Evolutionary conservation across 176 grass and related monocot species (phyloP).

Genomic region (Canna indica): DNA sequence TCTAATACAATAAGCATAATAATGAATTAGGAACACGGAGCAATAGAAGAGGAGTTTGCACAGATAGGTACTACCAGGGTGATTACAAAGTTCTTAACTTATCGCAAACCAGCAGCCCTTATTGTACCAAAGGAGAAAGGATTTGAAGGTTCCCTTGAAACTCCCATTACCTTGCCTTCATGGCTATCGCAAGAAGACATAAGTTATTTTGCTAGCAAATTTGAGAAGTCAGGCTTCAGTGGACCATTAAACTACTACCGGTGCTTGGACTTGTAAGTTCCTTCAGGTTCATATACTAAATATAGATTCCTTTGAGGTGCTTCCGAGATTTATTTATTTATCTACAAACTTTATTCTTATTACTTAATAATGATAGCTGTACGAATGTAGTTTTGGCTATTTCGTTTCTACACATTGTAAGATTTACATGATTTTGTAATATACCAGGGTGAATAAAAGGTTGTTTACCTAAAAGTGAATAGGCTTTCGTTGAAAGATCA

Average conservation of each 20-base stretch:
- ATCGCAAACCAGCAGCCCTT: constrained; percentile 42
- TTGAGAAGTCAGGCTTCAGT: constrained; percentile 72
- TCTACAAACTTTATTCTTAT: neutral
- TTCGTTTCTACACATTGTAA: neutral
- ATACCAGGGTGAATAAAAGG: neutral
- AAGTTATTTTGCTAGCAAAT: constrained; percentile 57
- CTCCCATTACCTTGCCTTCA: constrained; percentile 44
- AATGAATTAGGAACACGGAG: constrained; percentile 41
- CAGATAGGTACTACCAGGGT: constrained; percentile 18
- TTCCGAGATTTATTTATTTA: neutral
- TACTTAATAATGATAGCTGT: neutral
- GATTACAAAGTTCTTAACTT: constrained; percentile 52
- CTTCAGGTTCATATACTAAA: neutral
- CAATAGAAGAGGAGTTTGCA: constrained; percentile 69
- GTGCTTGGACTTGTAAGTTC: constrained; percentile 69
- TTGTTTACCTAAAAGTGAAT: neutral
- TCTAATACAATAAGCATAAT: neutral
- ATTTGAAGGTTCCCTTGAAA: constrained; percentile 53
- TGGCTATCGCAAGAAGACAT: constrained; percentile 86
- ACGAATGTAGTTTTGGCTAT: too few relatives aligned
- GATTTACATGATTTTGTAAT: neutral
- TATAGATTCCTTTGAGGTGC: neutral
- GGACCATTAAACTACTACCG: constrained; percentile 87
- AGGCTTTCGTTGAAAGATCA: neutral
- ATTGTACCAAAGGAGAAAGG: constrained; percentile 63